phyloP scores from a whole-genome alignment of 2,329 filamentous ascomycete species.

The Coniochaeta prunicola region DNA sequence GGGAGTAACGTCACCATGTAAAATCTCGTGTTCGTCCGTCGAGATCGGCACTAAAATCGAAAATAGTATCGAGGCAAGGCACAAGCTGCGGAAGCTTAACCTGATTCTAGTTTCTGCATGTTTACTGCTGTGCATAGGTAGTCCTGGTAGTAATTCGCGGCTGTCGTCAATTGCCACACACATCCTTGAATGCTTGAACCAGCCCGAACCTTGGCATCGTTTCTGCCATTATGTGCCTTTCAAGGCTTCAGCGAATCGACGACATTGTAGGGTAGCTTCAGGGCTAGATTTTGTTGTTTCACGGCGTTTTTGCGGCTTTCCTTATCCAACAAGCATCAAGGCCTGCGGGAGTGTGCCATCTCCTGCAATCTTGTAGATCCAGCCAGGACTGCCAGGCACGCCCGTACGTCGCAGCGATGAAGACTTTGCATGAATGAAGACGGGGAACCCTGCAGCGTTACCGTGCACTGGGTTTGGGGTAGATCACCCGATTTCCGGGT shows the following conservation, averaged over 20 bases:
- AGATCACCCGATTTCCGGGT: background rate
- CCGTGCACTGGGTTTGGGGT: background rate
- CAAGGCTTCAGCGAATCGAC: background rate
- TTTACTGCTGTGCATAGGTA: too few relatives aligned
- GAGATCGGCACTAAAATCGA: background rate
- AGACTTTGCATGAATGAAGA: slow-evolving; percentile 1
- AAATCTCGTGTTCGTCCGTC: background rate
- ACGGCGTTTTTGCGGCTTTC: background rate
- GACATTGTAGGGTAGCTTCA: background rate
- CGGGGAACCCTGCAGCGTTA: background rate
- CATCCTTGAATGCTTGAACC: background rate
- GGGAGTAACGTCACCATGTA: background rate
- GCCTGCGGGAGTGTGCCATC: too few relatives aligned
- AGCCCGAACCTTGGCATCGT: background rate
- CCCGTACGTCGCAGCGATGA: background rate
- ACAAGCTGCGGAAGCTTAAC: background rate
- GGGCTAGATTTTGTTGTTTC: background rate
- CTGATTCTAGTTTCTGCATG: too few relatives aligned
- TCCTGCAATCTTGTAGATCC: background rate
- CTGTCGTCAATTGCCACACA: too few relatives aligned
- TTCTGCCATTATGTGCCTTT: background rate
- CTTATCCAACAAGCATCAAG: background rate
- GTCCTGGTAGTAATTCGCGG: too few relatives aligned
- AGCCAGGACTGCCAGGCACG: background rate
- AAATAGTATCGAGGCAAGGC: background rate